These are phyloP conservation scores for Plasmodium vivax DNA, from an alignment of 169 alveolate genomes.

Conservation along the genomic window DNA sequence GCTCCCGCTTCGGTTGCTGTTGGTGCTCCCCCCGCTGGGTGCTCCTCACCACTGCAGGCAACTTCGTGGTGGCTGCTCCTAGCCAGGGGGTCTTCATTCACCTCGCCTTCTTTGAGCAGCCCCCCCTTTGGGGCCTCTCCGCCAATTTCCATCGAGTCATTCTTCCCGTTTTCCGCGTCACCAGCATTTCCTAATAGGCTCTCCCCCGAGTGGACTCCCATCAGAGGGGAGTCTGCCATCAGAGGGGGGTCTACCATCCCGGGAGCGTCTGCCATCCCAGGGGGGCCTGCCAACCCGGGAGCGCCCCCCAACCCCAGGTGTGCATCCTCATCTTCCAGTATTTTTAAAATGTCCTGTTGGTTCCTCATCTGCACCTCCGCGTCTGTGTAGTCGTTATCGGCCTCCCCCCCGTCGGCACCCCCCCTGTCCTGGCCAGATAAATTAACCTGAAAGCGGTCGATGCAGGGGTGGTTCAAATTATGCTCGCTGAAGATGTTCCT, in stretches of 20 bases:
- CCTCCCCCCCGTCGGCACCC: background rate
- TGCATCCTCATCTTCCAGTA: background rate
- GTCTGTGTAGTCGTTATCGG: background rate
- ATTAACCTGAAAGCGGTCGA: background rate
- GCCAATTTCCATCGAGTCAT: background rate
- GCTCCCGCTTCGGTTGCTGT: background rate
- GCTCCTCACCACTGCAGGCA: background rate
- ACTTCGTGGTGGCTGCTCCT: background rate
- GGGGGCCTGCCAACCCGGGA: background rate
- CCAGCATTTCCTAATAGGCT: too few relatives aligned
- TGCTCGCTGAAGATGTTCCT: background rate
- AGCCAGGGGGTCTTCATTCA: background rate
- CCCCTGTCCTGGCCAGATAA: background rate
- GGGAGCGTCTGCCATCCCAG: background rate
- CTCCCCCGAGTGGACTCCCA: background rate
- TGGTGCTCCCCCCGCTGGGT: background rate
- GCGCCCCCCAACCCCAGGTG: background rate
- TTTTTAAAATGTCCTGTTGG: background rate
- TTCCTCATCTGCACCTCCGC: background rate
- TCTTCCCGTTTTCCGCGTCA: background rate
- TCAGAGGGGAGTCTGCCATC: background rate
- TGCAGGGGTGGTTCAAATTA: background rate
- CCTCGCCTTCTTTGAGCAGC: background rate
- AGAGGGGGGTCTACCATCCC: background rate
- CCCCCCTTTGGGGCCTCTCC: background rate